phyloP scores from a whole-genome alignment of 768 basidiomycete species.

The Tremella yokohamensis region DNA sequence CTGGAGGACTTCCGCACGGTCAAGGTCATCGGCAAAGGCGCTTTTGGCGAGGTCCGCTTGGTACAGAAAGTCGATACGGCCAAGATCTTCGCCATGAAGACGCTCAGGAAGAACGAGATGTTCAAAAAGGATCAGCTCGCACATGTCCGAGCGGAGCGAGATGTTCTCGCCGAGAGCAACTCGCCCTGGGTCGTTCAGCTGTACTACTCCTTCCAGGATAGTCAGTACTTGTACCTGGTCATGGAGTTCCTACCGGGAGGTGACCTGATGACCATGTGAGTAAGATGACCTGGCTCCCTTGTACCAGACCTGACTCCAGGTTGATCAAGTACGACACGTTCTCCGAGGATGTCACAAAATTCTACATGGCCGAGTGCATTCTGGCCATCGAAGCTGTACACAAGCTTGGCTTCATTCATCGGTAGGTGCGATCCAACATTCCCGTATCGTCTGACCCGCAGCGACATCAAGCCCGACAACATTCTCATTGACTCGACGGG shows the following conservation, averaged over 20 bases:
- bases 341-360: conserved; percentile 93
- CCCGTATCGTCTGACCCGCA: conserved; percentile 49
- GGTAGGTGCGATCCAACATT: conserved; percentile 56
- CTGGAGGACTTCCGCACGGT: conserved; percentile 91
- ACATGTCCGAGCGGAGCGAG: conserved; percentile 95
- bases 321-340: conserved; percentile 99
- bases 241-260: conserved; percentile 99
- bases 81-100: conserved; percentile 99
- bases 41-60: conserved; percentile 95
- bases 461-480: conserved; percentile 99
- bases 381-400: conserved; percentile 97
- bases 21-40: conserved; percentile 98
- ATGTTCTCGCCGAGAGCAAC: conserved; percentile 91
- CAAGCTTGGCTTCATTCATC: conserved; percentile 93
- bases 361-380: conserved; percentile 98
- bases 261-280: conserved; percentile 92
- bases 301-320: conserved; percentile 27
- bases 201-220: conserved; percentile 97
- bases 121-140: conserved; percentile 99
- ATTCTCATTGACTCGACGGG: conserved; percentile 97
- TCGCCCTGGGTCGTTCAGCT: conserved; percentile 95
- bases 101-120: conserved; percentile 95
- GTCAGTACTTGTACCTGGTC: conserved; percentile 85
- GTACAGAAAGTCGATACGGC: conserved; percentile 96
- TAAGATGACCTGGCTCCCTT: conserved; percentile 8